Evolutionary conservation across 2,329 filamentous ascomycete genomes (phyloP), one percentile per base, ranked within the genome.

Genomic region (Sclerotinia borealis): DNA sequence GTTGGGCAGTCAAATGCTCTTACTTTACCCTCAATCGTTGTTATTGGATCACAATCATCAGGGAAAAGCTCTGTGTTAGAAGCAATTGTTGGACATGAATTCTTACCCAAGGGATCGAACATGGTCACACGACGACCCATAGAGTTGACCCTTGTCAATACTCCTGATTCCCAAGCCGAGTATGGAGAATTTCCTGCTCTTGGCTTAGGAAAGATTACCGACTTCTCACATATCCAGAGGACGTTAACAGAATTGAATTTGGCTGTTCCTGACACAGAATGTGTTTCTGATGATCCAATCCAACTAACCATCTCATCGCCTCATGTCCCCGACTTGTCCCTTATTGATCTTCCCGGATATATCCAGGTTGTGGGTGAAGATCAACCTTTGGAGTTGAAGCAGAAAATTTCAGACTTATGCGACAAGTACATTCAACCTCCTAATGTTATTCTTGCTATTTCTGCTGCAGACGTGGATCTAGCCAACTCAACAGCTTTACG

Each of bases 91-190:
- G 96, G 95, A 6, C 95, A 99, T 73, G 95, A 99, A 72, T 99
- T 99, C 70, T 79, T 99, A 51, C 96, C 95, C 7, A 99, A 99
- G 76, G 95, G 95, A n/a, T 88, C 88, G 48, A 99, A 99, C 73
- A 99, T 99, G 95, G 95, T 99, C 56, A 99, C 95, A 10, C 85
- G 96, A 47, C 83, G 95, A 65, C 95, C 95, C 0, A 99, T 99
- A 74, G 95, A 99, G 77, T 82, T 99, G 63, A 99, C 95, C 0
- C 83, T 99, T 7, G 88, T 99, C 76, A 98, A 99, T 76, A 98
- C 93, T 0, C 93, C 93, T 0, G 89, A 92, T 63, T 88, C 91
- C 1, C 85, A 87, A 50, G 85, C 89, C 2, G 95, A 99, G 74
- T 99, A 96, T 75, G 95, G 93, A 74, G 95, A 99, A 75, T 99